Evolutionary conservation across 495 filamentous ascomycete genomes (phyloP).

Genomic region (Annulohypoxylon moriforme): DNA sequence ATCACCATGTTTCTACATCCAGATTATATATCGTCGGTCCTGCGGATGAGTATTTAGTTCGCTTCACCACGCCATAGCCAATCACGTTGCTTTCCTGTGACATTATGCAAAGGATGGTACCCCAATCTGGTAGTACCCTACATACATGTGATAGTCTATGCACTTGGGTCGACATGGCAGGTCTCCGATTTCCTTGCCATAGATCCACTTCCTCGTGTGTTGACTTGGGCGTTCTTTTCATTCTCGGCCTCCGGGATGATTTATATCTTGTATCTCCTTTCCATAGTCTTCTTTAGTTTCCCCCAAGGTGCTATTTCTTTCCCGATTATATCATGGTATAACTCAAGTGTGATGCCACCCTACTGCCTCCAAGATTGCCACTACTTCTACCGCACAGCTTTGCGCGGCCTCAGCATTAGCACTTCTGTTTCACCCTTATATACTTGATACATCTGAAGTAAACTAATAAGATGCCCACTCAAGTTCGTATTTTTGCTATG

Average conservation of each 20-base stretch:
- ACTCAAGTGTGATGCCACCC: constrained; percentile 73
- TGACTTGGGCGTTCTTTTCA: constrained; percentile 10
- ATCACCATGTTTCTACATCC: constrained; percentile 47
- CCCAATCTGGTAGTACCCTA: constrained; percentile 26
- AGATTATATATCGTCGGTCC: constrained; percentile 54
- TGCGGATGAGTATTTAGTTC: constrained; percentile 56
- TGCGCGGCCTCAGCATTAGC: constrained; percentile 83
- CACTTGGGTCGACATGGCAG: constrained; percentile 30
- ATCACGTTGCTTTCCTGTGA: constrained; percentile 48
- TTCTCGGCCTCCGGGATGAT: constrained; percentile 25
- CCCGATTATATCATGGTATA: constrained; percentile 23
- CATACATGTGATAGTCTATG: constrained; percentile 45
- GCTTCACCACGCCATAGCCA: constrained; percentile 48
- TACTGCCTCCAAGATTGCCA: constrained; percentile 90
- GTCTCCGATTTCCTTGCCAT: constrained; percentile 30
- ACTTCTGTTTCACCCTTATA: constrained; percentile 80
- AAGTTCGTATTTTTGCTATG: constrained; percentile 71
- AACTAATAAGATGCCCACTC: constrained; percentile 62
- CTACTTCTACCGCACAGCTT: constrained; percentile 89
- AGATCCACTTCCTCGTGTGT: constrained; percentile 33
- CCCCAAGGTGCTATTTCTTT: constrained; percentile 7
- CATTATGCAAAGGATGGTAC: constrained; percentile 36
- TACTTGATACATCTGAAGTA: constrained; percentile 60
- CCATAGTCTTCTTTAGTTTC: constrained; percentile 13
- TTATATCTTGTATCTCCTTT: constrained; percentile 39